Evolutionary conservation across 495 filamentous ascomycete genomes (phyloP).

Genomic region (Tuber aestivum): DNA sequence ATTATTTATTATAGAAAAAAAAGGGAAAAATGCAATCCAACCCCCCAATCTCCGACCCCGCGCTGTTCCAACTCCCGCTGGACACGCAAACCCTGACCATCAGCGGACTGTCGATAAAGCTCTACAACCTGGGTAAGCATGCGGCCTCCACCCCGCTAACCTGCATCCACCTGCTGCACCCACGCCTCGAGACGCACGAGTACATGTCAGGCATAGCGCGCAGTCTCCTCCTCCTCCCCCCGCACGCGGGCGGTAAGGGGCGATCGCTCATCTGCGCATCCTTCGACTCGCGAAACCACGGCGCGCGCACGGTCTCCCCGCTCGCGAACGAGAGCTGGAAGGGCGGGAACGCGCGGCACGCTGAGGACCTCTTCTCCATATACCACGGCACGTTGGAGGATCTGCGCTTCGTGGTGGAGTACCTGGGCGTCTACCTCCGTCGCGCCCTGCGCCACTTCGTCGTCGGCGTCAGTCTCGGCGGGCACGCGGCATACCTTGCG

Average conservation of each 20-base stretch:
- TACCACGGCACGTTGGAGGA: conserved; percentile 66
- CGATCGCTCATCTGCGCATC: conserved; percentile 71
- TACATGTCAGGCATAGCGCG: conserved; percentile 55
- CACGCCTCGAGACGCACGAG: conserved; percentile 60
- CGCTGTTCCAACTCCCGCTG: not conserved
- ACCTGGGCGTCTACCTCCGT: conserved; percentile 63
- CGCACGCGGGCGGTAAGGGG: no score
- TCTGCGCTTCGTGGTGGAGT: conserved; percentile 62
- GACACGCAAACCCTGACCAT: conserved; percentile 1
- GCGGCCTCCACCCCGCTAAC: not conserved
- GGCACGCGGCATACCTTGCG: conserved; percentile 79
- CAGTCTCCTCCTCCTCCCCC: conserved; percentile 16
- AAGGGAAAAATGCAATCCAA: not conserved
- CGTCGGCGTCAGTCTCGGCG: conserved; percentile 78
- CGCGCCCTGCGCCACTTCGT: conserved; percentile 56
- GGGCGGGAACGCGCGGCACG: conserved; percentile 73
- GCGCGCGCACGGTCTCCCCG: conserved; percentile 56
- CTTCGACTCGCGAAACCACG: conserved; percentile 90
- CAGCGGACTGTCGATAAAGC: conserved; percentile 12
- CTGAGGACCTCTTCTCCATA: conserved; percentile 75
- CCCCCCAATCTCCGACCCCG: not conserved
- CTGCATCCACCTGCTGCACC: conserved; percentile 60
- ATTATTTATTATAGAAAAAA: no score
- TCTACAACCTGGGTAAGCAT: conserved; percentile 15
- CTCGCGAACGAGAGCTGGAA: conserved; percentile 69